Evolutionary conservation across 2,329 filamentous ascomycete species (phyloP).

Genomic region (Sarocladium oryzae): DNA sequence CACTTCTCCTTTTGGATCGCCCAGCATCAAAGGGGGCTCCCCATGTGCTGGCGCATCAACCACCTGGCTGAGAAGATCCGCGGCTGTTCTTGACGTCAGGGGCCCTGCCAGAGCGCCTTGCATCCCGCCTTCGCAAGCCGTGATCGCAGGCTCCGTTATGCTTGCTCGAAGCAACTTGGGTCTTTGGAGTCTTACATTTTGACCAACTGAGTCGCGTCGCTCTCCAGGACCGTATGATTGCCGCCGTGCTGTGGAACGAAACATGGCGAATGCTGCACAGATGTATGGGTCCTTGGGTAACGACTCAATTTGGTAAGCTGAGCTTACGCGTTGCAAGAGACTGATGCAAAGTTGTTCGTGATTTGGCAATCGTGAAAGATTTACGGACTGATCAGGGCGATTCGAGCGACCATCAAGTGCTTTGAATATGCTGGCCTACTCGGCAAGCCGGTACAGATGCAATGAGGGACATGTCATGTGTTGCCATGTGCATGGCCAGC

Average conservation of each 20-base stretch:
- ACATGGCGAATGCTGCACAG: not conserved
- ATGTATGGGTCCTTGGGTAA: no score
- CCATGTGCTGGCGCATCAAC: not conserved
- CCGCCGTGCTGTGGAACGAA: not conserved
- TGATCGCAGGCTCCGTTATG: slow-evolving; percentile 52
- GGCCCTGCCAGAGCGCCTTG: slow-evolving; percentile 43
- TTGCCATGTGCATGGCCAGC: not conserved
- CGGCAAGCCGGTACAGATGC: not conserved
- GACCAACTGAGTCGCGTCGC: slow-evolving; percentile 19
- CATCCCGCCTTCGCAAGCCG: slow-evolving; percentile 43
- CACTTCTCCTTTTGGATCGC: not conserved
- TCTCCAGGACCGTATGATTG: slow-evolving; percentile 1
- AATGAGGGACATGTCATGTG: not conserved
- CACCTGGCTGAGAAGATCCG: slow-evolving; percentile 41
- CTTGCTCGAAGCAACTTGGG: slow-evolving; percentile 49
- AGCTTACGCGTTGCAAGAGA: no score
- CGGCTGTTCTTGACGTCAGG: slow-evolving; percentile 42
- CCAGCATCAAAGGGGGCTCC: not conserved
- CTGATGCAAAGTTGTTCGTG: no score
- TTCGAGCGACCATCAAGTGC: not conserved
- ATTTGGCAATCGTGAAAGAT: no score
- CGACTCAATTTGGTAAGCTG: no score
- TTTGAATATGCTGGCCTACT: not conserved
- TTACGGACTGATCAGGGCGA: no score
- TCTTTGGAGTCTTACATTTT: slow-evolving; percentile 30